Percentiles rank a stretch among this genome's conserved stretches.
Conservation (phyloP, 148 eudicot genomes). For the Rhododendron griersonianum region DNA sequence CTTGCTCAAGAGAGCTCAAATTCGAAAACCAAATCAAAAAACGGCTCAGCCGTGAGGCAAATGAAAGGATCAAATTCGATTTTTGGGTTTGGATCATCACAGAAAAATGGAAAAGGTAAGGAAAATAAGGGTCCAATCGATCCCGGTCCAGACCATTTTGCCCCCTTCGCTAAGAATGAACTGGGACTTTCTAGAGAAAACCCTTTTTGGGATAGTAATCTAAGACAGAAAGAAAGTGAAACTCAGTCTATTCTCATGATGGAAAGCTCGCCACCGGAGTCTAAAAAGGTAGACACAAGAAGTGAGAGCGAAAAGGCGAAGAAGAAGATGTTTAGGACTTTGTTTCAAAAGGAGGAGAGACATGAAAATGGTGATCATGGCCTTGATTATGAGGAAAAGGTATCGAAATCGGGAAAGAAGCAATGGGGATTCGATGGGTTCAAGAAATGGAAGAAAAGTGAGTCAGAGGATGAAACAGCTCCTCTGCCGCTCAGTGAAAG, state of each 20-base stretch:
- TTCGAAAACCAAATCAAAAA: conserved; percentile 37
- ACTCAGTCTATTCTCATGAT: conserved; percentile 50
- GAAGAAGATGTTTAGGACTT: conserved; percentile 33
- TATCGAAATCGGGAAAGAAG: conserved; percentile 33
- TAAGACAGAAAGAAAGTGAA: conserved; percentile 29
- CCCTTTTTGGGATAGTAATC: conserved; percentile 46
- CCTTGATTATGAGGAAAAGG: conserved; percentile 26
- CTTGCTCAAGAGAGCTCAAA: conserved; percentile 27
- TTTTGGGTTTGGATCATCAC: conserved; percentile 41
- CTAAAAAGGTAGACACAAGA: conserved; percentile 20
- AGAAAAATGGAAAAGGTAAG: conserved; percentile 30
- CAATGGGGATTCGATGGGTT: conserved; percentile 71
- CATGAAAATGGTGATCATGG: conserved; percentile 8
- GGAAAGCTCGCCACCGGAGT: conserved; percentile 33
- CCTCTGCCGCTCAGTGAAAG: conserved; percentile 47
- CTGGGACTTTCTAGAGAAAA: conserved; percentile 39
- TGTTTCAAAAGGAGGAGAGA: conserved; percentile 27
- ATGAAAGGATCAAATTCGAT: conserved; percentile 56
- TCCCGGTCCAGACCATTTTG: conserved; percentile 18
- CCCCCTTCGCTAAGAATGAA: conserved; percentile 17
- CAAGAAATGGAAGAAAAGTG: conserved; percentile 62
- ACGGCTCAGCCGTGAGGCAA: conserved; percentile 37
- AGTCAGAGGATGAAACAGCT: conserved; percentile 57
- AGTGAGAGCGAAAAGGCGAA: conserved; percentile 26
- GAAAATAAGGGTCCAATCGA: conserved; percentile 43